Base-by-base conservation (phyloP, 441 rosid species). In the Corymbia citriodora region DNA sequence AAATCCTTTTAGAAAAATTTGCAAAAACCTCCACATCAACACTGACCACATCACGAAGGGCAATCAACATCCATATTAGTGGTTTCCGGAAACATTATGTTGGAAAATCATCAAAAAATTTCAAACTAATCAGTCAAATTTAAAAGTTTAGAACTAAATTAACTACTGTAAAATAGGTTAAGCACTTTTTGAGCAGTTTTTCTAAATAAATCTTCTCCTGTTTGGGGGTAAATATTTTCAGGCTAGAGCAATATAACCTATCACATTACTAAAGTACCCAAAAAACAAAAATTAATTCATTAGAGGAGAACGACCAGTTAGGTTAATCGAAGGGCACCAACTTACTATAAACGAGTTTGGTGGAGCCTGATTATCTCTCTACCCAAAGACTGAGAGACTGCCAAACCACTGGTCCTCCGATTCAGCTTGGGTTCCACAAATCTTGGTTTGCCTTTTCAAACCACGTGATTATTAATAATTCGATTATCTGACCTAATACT, bases 151-250 rank as follows among this genome's bases (percentile, higher is more conserved):
- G 1, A 8, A 79, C 7, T 33, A 11, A 36, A 72, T 72, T 72
- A 0, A 5, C 0, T 2, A 2, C 0, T 7, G 6, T 79, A 45
- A 7, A 3, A 40, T 79, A 23, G 0, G 12, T 79, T 79, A 40
- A 7, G 6, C 12, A 12, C 52, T 79, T 79, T 31, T 68, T 65
- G 29, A 15, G 9, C 17, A 31, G 16, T 68, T 16, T 68, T 11
- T 6, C 79, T 31, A 17, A 3, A 31, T 68, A 68, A 68, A 9
- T 79, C 9, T 79, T 45, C 15, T 74, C 50, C 25, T 25, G 1
- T 21, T 74, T 40, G 29, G 29, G 21, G 50, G 17, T 74, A 74
- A 21, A 40, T 74, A 74, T 21, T 45, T 40, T 36, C 25, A 7
- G 16, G 2, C 82, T 23, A 72, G 27, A 72, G 18, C 40, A 72